These are phyloP conservation scores for Colletotrichum aenigma DNA, from an alignment of 2,329 filamentous ascomycete genomes.

Conservation along the genomic window DNA sequence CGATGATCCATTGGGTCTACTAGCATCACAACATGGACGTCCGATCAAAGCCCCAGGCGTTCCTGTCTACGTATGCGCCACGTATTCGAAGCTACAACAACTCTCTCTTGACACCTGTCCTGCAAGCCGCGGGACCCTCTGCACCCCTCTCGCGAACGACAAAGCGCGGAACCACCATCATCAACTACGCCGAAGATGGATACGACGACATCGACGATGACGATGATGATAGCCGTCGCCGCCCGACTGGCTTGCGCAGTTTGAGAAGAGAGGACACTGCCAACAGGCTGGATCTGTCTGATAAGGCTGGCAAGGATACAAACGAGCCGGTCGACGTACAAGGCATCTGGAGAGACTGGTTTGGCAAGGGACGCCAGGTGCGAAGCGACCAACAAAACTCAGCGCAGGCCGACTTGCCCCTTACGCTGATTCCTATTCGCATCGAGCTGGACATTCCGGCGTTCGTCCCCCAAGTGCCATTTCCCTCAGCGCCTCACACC, in stretches of 20 bases:
- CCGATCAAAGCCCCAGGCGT: slow-evolving; percentile 73
- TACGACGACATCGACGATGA: slow-evolving; percentile 81
- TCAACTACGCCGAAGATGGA: slow-evolving; percentile 97
- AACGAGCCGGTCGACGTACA: slow-evolving; percentile 80
- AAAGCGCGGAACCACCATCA: slow-evolving; percentile 93
- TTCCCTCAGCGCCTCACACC: slow-evolving; percentile 58
- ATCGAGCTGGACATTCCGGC: slow-evolving; percentile 92
- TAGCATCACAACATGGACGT: slow-evolving; percentile 45
- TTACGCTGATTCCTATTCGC: slow-evolving; percentile 92
- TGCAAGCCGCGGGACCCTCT: slow-evolving; percentile 66
- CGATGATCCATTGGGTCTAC: slow-evolving; percentile 19
- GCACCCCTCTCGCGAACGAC: slow-evolving; percentile 82
- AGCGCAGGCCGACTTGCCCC: slow-evolving; percentile 75
- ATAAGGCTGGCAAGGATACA: slow-evolving; percentile 85
- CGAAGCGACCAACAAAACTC: slow-evolving; percentile 65
- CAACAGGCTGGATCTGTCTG: slow-evolving; percentile 67
- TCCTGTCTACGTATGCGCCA: slow-evolving; percentile 90
- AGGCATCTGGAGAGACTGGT: slow-evolving; percentile 95
- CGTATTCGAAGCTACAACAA: slow-evolving; percentile 91
- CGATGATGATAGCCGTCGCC: slow-evolving; percentile 76
- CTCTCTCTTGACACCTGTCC: slow-evolving; percentile 84
- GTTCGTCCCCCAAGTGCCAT: slow-evolving; percentile 69
- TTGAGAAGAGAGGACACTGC: slow-evolving; percentile 72
- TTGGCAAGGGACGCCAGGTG: slow-evolving; percentile 71
- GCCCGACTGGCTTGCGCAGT: slow-evolving; percentile 83